These are phyloP conservation scores for Astraeus odoratus DNA, from an alignment of 768 basidiomycete genomes.

Conservation along the genomic window DNA sequence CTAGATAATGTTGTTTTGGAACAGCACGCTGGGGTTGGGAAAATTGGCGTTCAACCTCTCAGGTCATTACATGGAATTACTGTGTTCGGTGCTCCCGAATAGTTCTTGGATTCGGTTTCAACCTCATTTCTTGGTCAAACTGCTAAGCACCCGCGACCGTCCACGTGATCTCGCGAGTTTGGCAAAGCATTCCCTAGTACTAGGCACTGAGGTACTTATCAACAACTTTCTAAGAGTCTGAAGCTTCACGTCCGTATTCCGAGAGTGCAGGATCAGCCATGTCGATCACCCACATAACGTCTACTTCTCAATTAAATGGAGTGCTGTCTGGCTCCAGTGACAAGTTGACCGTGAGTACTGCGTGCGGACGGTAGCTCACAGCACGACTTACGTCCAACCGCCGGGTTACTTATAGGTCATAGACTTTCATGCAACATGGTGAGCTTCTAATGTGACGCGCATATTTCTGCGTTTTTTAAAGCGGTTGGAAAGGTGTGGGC, in stretches of 20 bases:
- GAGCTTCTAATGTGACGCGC: conserved; percentile 11
- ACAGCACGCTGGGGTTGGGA: no score
- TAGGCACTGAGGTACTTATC: background rate
- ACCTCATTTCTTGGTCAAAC: no score
- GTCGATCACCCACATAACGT: conserved; percentile 58
- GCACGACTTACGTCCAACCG: conserved; percentile 1
- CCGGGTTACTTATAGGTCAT: conserved; percentile 49
- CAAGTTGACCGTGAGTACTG: conserved; percentile 54
- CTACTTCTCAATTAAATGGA: conserved; percentile 54
- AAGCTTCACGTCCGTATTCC: background rate
- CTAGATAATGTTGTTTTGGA: background rate
- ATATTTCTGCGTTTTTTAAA: conserved; percentile 6
- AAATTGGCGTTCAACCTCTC: no score
- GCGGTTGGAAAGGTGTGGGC: conserved; percentile 60
- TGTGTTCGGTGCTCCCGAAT: no score
- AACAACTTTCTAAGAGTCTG: background rate
- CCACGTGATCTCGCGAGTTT: no score
- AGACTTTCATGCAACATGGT: conserved; percentile 86
- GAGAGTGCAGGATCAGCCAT: conserved; percentile 21
- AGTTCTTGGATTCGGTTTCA: no score
- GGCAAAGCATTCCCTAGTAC: no score
- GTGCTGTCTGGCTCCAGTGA: conserved; percentile 52
- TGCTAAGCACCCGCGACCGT: no score
- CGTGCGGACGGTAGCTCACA: background rate
- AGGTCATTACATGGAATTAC: no score